Conservation (phyloP, 495 filamentous ascomycete genomes). For the Trichoderma parareesei region DNA sequence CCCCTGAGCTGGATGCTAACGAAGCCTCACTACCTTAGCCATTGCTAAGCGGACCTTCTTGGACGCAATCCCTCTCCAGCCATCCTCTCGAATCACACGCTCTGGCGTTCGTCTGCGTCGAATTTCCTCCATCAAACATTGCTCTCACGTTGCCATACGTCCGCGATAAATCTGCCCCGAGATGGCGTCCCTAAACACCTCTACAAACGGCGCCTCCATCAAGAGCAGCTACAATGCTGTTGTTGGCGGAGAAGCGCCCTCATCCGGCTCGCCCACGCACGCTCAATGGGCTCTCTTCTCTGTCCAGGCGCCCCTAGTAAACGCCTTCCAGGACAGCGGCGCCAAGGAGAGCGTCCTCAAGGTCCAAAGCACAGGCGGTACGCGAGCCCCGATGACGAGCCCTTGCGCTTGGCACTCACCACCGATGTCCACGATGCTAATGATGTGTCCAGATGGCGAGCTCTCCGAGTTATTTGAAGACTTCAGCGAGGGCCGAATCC, state of each 20-base stretch:
- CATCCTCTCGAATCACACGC: background rate
- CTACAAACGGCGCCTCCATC: constrained; percentile 84
- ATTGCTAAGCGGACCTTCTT: background rate
- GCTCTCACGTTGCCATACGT: background rate
- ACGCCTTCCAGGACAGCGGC: constrained; percentile 78
- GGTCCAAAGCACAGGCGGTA: constrained; percentile 85
- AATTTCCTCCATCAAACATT: background rate
- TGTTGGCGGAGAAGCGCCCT: constrained; percentile 60
- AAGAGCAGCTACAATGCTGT: constrained; percentile 86
- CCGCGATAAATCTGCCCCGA: background rate
- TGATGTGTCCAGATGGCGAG: constrained; percentile 67
- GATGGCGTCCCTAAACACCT: constrained; percentile 92
- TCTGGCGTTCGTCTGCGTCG: background rate
- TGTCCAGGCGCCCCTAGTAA: constrained; percentile 81
- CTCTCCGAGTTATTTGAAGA: constrained; percentile 92
- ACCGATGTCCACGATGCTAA: background rate
- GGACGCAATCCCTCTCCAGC: constrained; percentile 1
- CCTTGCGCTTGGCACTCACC: background rate
- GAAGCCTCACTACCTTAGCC: background rate
- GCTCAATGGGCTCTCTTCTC: constrained; percentile 83
- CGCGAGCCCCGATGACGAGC: constrained; percentile 19
- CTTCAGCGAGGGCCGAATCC: constrained; percentile 90
- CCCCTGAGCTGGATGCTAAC: constrained; percentile 3
- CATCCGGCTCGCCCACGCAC: constrained; percentile 49
- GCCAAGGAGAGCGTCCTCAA: constrained; percentile 91